Evolutionary conservation across 2,329 filamentous ascomycete species (phyloP), one percentile per base, ranked within the genome.

Genomic region (Trichoderma pleuroti): DNA sequence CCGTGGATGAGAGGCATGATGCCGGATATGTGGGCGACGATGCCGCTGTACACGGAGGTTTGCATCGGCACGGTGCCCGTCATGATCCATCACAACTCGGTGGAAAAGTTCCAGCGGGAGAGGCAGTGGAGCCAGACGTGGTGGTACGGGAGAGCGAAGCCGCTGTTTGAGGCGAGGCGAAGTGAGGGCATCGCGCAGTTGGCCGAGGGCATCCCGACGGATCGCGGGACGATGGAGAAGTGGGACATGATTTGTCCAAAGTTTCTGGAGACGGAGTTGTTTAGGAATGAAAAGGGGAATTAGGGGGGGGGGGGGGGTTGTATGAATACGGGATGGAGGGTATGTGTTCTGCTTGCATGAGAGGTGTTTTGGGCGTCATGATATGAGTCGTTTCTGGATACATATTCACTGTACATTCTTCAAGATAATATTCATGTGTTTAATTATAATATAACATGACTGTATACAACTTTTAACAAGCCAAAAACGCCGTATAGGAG

Each of bases 11-110:
- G 71, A 11, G 57, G 69, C 3, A 68, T 72, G 16, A 61, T 54
- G 14, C 70, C 70, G 3, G 70, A 72, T 36, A 64, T 72, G 24
- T 78, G 77, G 77, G 73, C 74, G 18, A 64, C 71, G 60, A 65
- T 78, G 52, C 73, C 76, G 18, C 71, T 79, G 10, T 78, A 76
- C 71, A 76, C 74, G 24, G 76, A 79, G 49, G 72, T 78, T 2
- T 79, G 76, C 66, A 69, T 75, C 14, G 76, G 75, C 36, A 71
- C 74, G 7, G 75, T 77, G 11, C 77, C 77, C 21, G 76, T 75
- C 67, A 76, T 78, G 70, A 74, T 78, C 3, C 77, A 78, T 26
- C 77, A 79, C 72, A 77, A 76, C 72, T 74, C 73, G 36, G 57
- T 73, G 28, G 70, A 75, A 59, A 76, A 76, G 70, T 30, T 24